Evolutionary conservation across 441 rosid genomes (phyloP), one percentile per base, ranked within the genome.

Genomic region (Raphanus hybrid): DNA sequence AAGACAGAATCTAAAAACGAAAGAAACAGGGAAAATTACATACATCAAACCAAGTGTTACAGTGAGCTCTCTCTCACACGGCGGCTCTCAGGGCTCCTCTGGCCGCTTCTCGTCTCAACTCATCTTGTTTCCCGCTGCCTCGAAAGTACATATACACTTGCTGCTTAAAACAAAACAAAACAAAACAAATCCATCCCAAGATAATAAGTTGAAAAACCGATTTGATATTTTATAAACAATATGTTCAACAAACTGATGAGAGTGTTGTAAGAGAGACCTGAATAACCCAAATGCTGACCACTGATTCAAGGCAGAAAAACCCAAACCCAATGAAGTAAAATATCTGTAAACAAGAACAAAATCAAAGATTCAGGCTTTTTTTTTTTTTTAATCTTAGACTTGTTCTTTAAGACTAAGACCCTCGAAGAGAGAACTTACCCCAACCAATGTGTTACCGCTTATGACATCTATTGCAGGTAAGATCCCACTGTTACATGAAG

Each of bases 141-240:
- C 97, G 86, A 93, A 94, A 94, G 75, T 91, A 92, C 97, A 89
- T 90, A 88, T 85, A 88, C 32, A 91, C 94, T 91, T 88, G 97
- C 97, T 92, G 97, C 81, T 74, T 78, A 71, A 41, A 32, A 3
- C 54, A 45, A 67, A 43, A 3, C 50, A 71, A 41, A 32, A 4
- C 54, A 45, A 67, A 43, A 10, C 50, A 11, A 41, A 55, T 0
- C 66, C 32, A 50, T 62, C 66, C 27, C 65, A 45, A 73, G 37
- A 6, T 67, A 69, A 50, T 18, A 60, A 60, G 64, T 61, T 48
- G 27, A n/a, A 2, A 10, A 8, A 35, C 14, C 15, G 3, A 43
- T 26, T 45, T 48, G 20, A 14, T 6, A 69, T 4, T 14, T 9
- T 71, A 14, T 20, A 45, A 45, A 34, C 41, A 23, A 59, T 2